Evolutionary conservation across 169 alveolate species (phyloP).

Genomic region (Cryptosporidium andersoni): DNA sequence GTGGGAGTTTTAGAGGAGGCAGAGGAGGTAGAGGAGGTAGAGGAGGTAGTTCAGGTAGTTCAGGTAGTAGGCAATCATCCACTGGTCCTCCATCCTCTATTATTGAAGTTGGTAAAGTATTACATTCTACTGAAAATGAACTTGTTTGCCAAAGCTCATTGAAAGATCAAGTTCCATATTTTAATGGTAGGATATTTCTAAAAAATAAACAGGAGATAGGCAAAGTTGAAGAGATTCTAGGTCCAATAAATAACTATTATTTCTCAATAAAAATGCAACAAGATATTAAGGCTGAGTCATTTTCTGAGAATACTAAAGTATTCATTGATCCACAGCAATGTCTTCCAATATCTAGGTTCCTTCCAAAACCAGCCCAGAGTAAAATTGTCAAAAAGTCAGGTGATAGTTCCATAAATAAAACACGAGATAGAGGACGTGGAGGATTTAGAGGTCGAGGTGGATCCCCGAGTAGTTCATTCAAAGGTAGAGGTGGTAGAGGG

Average conservation of each 20-base stretch:
- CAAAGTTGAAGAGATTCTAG: constrained; percentile 93
- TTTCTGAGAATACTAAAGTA: constrained; percentile 80
- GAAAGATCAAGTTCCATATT: constrained; percentile 91
- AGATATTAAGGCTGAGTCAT: constrained; percentile 86
- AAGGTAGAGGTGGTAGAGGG: constrained; percentile 66
- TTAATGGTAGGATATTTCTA: constrained; percentile 92
- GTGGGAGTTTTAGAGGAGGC: constrained; percentile 55
- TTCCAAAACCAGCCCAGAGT: constrained; percentile 75
- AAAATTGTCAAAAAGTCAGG: constrained; percentile 74
- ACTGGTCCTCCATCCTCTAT: constrained; percentile 81
- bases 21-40: constrained; percentile 38
- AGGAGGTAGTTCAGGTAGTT: constrained; percentile 29
- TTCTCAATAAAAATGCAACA: constrained; percentile 86
- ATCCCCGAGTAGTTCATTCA: constrained; percentile 36
- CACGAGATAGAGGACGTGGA: constrained; percentile 1
- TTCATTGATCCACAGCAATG: constrained; percentile 85
- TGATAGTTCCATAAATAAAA: constrained; percentile 73
- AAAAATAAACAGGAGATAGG: constrained; percentile 94
- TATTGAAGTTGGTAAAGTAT: constrained; percentile 85
- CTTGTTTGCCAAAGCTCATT: constrained; percentile 86
- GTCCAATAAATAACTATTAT: constrained; percentile 86
- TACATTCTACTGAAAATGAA: constrained; percentile 91
- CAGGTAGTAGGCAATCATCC: constrained; percentile 73
- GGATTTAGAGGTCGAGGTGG: constrained; percentile 11
- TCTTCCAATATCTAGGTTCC: constrained; percentile 85